Conservation (phyloP, 345 rosid species). For the Geranium brycei region DNA sequence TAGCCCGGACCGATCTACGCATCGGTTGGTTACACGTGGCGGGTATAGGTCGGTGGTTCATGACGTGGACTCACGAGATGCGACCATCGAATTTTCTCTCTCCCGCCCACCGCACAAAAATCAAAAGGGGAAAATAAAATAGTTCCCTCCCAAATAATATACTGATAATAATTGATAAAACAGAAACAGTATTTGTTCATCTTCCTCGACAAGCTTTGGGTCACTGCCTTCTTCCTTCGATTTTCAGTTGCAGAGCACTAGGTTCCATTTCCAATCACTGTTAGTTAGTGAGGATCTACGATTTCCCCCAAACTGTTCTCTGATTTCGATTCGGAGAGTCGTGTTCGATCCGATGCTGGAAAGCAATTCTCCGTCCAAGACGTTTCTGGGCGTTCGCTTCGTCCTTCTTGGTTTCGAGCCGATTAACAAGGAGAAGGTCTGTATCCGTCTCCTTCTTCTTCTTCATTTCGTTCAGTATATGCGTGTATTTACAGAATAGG, state of each 20-base stretch:
- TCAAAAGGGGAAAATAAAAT: background rate
- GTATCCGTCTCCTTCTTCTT: no score
- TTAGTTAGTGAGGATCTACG: background rate
- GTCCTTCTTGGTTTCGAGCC: no score
- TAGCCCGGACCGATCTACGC: no score
- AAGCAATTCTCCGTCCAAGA: no score
- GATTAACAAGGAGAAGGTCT: no score
- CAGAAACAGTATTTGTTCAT: background rate
- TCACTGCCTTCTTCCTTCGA: background rate
- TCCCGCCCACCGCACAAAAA: background rate
- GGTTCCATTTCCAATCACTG: background rate
- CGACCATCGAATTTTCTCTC: background rate
- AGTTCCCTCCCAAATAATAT: background rate
- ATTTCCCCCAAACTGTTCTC: background rate
- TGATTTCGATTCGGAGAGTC: constrained; percentile 3
- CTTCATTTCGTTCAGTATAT: no score
- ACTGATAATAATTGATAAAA: background rate
- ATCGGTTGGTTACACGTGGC: no score
- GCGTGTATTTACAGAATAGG: no score
- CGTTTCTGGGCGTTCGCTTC: no score
- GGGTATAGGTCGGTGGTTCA: no score
- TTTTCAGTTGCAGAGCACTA: background rate
- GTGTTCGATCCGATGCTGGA: background rate
- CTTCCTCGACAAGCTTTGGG: background rate
- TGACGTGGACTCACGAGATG: background rate